A percentile compares a stretch with the other conserved stretches of the same genome.
Evolutionary conservation across 2,329 filamentous ascomycete genomes (phyloP).

Genomic region (Microascus cirrosus): DNA sequence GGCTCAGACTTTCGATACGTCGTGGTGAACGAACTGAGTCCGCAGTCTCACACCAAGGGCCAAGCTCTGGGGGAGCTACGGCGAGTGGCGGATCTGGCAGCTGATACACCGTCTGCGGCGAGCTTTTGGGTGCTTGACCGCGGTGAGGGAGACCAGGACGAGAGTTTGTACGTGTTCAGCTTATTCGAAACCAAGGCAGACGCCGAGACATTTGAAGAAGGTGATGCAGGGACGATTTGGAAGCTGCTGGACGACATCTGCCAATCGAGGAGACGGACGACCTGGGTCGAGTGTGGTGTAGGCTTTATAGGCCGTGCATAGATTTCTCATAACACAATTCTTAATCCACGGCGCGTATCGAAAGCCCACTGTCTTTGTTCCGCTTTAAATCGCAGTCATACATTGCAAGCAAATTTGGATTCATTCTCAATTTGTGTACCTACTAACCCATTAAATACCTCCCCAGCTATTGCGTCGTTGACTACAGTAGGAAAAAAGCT

Average conservation of each 20-base stretch:
- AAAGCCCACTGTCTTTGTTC: no score
- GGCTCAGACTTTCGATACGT: neutral
- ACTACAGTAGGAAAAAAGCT: no score
- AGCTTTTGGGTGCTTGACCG: constrained; percentile 7
- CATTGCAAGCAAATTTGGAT: no score
- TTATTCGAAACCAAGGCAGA: neutral
- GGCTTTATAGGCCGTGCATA: constrained; percentile 4
- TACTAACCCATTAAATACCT: no score
- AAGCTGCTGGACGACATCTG: neutral
- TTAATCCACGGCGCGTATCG: no score
- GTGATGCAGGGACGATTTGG: neutral
- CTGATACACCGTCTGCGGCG: neutral
- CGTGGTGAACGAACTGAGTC: constrained; percentile 4
- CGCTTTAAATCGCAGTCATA: no score
- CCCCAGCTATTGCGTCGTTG: no score
- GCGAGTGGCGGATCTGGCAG: neutral
- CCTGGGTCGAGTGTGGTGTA: constrained; percentile 5
- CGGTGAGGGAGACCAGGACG: neutral
- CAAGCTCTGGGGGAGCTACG: neutral
- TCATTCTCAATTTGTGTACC: no score
- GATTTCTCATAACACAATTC: no score
- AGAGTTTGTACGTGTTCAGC: constrained; percentile 3
- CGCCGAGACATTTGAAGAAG: neutral
- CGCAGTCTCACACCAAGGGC: neutral
- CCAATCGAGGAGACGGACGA: neutral